Conservation (phyloP, 2,329 filamentous ascomycete genomes). For the Aureobasidium uvarum region DNA sequence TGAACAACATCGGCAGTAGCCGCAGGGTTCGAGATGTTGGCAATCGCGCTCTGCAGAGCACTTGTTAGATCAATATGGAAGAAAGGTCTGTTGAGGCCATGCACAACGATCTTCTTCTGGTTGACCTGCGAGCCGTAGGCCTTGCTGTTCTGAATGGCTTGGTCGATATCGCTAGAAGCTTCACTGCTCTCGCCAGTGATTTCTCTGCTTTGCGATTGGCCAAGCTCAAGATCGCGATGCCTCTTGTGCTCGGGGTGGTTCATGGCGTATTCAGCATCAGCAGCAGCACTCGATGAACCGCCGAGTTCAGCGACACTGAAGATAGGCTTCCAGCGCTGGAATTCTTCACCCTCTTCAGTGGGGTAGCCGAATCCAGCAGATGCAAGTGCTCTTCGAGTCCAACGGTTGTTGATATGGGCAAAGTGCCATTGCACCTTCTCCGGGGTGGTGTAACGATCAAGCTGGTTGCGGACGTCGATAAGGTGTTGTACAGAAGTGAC, state of each 20-base stretch:
- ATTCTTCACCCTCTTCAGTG: conserved; percentile 52
- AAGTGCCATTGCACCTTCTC: conserved; percentile 92
- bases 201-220: conserved; percentile 33
- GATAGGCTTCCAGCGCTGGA: conserved; percentile 84
- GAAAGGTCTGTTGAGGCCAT: conserved; percentile 83
- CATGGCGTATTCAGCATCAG: conserved; percentile 62
- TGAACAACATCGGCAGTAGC: conserved; percentile 19
- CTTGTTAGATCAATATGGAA: conserved; percentile 93
- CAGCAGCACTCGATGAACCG: conserved; percentile 66
- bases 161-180: conserved; percentile 29
- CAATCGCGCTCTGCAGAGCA: conserved; percentile 81
- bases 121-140: conserved; percentile 36
- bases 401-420: conserved; percentile 87
- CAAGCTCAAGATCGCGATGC: conserved; percentile 36
- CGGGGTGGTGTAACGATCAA: conserved; percentile 79
- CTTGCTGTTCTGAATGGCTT: conserved; percentile 50
- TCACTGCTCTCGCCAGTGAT: conserved; percentile 32
- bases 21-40: conserved; percentile 56
- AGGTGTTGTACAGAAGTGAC: conserved; percentile 88
- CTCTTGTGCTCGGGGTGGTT: conserved; percentile 51
- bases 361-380: conserved; percentile 88
- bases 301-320: conserved; percentile 89
- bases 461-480: conserved; percentile 91
- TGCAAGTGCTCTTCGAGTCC: conserved; percentile 88
- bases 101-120: conserved; percentile 62